Conservation (phyloP, 345 rosid genomes). For the Alliaria petiolata region DNA sequence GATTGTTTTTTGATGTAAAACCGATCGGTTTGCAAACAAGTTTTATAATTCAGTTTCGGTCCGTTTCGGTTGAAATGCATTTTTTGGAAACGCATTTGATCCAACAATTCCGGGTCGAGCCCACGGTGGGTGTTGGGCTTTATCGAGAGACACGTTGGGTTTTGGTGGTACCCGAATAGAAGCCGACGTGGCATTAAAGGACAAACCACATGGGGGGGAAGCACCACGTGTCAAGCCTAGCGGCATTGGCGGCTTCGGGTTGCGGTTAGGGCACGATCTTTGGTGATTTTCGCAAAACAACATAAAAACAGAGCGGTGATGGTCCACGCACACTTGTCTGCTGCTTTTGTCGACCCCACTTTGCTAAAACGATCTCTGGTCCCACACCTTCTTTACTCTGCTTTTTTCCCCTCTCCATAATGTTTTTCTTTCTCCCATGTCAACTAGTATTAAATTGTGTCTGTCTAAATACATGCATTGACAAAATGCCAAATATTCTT, state of each 20-base stretch:
- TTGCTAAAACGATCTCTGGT: neutral
- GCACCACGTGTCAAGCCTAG: constrained; percentile 11
- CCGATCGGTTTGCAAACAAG: neutral
- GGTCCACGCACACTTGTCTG: constrained; percentile 40
- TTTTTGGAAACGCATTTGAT: too few species aligned
- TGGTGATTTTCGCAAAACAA: neutral
- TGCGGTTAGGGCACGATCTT: constrained; percentile 37
- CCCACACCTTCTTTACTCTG: constrained; percentile 5
- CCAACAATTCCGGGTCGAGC: neutral
- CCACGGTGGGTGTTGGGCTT: neutral
- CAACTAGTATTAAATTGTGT: neutral
- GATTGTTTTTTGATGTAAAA: neutral
- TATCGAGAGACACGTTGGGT: neutral
- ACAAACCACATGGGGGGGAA: constrained; percentile 30
- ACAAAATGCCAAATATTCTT: neutral
- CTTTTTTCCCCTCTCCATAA: neutral
- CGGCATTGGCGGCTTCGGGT: constrained; percentile 32
- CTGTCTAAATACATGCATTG: neutral
- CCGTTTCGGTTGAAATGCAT: neutral
- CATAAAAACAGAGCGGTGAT: constrained; percentile 26
- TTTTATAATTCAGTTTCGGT: neutral
- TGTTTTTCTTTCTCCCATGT: neutral
- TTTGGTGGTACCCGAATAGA: neutral
- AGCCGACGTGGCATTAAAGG: neutral
- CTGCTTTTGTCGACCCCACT: constrained; percentile 11